phyloP scores from a whole-genome alignment of 768 basidiomycete species.

The Mycena indigotica region DNA sequence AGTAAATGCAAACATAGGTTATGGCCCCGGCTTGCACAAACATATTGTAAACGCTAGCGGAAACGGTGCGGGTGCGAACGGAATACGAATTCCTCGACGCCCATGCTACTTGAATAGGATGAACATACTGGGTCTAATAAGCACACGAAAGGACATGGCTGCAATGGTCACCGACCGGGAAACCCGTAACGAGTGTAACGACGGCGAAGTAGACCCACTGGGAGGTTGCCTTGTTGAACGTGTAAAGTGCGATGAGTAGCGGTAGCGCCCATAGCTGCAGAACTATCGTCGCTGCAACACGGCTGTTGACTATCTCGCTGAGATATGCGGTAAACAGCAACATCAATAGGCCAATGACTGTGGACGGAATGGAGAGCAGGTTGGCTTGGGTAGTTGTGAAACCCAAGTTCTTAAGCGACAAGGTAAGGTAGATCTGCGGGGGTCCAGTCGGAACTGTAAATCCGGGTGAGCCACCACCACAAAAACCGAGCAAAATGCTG shows the following conservation, averaged over 20 bases:
- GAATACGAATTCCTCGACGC: conserved; percentile 61
- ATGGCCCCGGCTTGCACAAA: conserved; percentile 61
- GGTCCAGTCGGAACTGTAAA: conserved; percentile 55
- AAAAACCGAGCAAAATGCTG: conserved; percentile 16
- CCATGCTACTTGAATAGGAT: conserved; percentile 54
- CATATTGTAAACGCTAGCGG: conserved; percentile 61
- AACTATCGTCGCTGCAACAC: conserved; percentile 53
- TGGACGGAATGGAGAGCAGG: conserved; percentile 62
- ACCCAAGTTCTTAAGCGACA: conserved; percentile 61
- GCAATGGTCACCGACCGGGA: conserved; percentile 44
- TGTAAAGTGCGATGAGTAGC: conserved; percentile 58
- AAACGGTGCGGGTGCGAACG: conserved; percentile 54
- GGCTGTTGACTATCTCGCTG: conserved; percentile 58
- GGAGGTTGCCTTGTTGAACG: conserved; percentile 48
- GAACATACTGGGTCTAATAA: conserved; percentile 34
- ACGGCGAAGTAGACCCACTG: conserved; percentile 61
- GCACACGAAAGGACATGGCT: no score
- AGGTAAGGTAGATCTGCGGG: conserved; percentile 62
- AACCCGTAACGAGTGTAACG: conserved; percentile 56
- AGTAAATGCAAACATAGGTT: conserved; percentile 38
- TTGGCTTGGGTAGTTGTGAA: conserved; percentile 66
- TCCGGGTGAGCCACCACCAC: neutral
- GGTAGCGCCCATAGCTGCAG: conserved; percentile 66
- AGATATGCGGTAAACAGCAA: conserved; percentile 51
- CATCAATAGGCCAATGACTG: conserved; percentile 52